Evolutionary conservation across 768 basidiomycete genomes (phyloP).

Genomic region (Boletus tylopilopsis): DNA sequence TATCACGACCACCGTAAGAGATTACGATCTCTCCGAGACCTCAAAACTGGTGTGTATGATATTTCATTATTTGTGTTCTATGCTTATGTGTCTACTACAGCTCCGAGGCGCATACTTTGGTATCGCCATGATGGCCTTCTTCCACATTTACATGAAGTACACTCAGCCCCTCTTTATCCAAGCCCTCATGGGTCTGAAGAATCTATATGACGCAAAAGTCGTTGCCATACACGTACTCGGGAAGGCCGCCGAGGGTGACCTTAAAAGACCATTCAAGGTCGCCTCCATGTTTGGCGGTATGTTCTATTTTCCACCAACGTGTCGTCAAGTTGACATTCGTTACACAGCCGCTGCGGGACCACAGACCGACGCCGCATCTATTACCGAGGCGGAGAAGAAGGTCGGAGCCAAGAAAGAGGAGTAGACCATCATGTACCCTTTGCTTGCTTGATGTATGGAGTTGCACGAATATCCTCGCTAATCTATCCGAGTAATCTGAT

Average conservation of each 20-base stretch:
- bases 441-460: conserved; percentile 21
- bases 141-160: conserved; percentile 93
- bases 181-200: conserved; percentile 92
- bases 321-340: neutral
- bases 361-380: conserved; percentile 79
- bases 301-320: conserved; percentile 16
- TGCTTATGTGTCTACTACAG: conserved; percentile 27
- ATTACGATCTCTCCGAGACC: conserved; percentile 89
- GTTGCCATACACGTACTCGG: conserved; percentile 81
- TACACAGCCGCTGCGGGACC: conserved; percentile 55
- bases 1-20: conserved; percentile 86
- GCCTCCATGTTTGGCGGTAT: conserved; percentile 69
- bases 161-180: conserved; percentile 97
- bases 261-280: conserved; percentile 86
- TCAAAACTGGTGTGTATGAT: conserved; percentile 66
- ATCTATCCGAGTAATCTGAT: conserved; percentile 10
- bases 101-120: conserved; percentile 68
- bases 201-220: conserved; percentile 80
- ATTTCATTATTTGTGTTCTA: conserved; percentile 12
- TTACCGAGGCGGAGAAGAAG: conserved; percentile 87
- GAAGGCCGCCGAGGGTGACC: conserved; percentile 75
- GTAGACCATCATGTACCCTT: conserved; percentile 27
- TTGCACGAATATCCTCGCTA: conserved; percentile 6
- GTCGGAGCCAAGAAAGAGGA: conserved; percentile 80
- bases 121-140: conserved; percentile 84